A percentile compares a stretch with the other conserved stretches of the same genome.
phyloP scores from a whole-genome alignment of 768 basidiomycete species.

The Pilatotrama ljubarskyi region DNA sequence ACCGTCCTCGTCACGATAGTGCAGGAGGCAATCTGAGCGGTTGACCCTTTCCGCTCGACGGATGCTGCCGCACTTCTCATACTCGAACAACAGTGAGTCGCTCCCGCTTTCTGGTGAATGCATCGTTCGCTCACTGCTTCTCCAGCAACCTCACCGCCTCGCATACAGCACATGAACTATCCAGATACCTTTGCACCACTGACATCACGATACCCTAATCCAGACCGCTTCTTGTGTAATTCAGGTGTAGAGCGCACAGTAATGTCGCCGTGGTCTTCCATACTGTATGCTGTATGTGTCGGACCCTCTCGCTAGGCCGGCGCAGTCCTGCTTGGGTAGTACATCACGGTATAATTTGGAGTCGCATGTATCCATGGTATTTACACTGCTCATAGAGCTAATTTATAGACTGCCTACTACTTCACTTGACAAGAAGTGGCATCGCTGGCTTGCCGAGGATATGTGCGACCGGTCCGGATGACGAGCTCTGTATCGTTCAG shows the following conservation, averaged over 20 bases:
- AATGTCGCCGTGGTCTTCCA: not conserved
- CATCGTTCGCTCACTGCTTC: not conserved
- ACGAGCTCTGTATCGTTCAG: no score
- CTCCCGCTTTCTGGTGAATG: no score
- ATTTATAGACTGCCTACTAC: not conserved
- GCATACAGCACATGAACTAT: not conserved
- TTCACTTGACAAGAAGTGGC: no score
- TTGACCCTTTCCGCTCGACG: no score
- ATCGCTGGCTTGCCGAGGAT: no score
- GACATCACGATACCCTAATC: conserved; percentile 7
- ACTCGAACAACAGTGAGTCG: not conserved
- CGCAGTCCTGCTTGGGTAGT: not conserved
- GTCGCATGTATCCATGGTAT: conserved; percentile 2
- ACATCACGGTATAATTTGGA: not conserved
- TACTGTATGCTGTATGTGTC: not conserved
- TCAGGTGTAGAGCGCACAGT: not conserved
- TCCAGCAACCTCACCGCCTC: not conserved
- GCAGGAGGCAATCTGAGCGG: conserved; percentile 52
- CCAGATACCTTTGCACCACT: conserved; percentile 1
- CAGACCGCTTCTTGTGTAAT: conserved; percentile 1
- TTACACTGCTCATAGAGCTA: conserved; percentile 4
- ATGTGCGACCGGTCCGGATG: no score
- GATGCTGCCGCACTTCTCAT: no score
- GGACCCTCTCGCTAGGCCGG: not conserved
- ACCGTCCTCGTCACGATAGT: conserved; percentile 71